Evolutionary conservation across 2,329 filamentous ascomycete genomes (phyloP).

Genomic region (Clonostachys sp.): DNA sequence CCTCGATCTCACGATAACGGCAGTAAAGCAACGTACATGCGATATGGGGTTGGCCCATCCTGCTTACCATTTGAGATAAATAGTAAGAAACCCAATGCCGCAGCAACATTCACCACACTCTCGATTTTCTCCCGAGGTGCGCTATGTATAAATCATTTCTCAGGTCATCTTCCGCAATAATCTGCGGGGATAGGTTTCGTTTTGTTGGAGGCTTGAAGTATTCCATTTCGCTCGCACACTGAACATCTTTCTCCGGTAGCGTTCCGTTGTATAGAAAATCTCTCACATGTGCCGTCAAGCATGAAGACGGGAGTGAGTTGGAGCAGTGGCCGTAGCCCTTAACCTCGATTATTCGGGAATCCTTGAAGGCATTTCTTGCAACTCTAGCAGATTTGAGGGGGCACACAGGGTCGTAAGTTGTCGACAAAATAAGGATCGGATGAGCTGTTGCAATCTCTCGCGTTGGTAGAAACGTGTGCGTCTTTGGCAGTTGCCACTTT

Average conservation of each 20-base stretch:
- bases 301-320: constrained; percentile 26
- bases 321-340: constrained; percentile 37
- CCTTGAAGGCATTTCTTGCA: constrained; percentile 25
- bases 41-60: too few species aligned
- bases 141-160: too few species aligned
- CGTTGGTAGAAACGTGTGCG: constrained; percentile 16
- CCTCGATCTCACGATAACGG: too few species aligned
- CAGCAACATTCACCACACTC: too few species aligned
- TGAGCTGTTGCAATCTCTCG: constrained; percentile 23
- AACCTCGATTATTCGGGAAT: constrained; percentile 30
- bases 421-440: constrained; percentile 23
- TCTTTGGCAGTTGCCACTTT: constrained; percentile 19
- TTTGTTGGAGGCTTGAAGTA: constrained; percentile 19
- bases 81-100: too few species aligned
- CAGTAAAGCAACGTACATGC: too few species aligned
- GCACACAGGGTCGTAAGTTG: constrained; percentile 43
- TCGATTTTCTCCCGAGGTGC: too few species aligned
- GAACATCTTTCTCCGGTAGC: constrained; percentile 22
- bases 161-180: too few species aligned
- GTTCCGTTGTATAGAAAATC: constrained; percentile 29
- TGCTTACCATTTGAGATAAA: too few species aligned
- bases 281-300: constrained; percentile 25
- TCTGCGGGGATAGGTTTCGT: too few species aligned
- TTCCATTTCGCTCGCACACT: constrained; percentile 28
- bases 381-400: constrained; percentile 28